These are phyloP conservation scores for Pythium rishiriense DNA, from an alignment of 352 stramenopile species.

Conservation along the genomic window DNA sequence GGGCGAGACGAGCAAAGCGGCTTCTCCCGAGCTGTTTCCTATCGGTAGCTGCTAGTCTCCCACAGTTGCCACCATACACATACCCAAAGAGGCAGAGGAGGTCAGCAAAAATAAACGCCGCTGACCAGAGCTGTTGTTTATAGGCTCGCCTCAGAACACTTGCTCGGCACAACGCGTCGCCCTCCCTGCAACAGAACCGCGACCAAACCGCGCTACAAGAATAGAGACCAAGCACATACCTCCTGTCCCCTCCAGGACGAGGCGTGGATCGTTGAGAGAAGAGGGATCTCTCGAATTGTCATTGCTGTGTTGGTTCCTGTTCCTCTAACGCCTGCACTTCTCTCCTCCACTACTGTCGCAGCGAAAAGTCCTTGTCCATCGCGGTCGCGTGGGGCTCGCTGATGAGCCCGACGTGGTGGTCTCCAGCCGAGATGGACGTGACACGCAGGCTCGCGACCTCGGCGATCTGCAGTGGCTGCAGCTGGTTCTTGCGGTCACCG, in stretches of 20 bases:
- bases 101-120: constrained; percentile 3
- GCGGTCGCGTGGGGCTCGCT: constrained; percentile 63
- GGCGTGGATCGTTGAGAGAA: too few relatives aligned
- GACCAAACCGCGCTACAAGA: background rate
- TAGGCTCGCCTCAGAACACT: constrained; percentile 1
- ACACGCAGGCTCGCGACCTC: constrained; percentile 61
- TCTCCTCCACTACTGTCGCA: constrained; percentile 43
- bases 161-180: background rate
- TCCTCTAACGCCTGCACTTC: background rate
- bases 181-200: background rate
- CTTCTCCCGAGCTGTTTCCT: background rate
- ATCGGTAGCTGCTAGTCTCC: too few relatives aligned
- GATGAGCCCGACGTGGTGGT: constrained; percentile 88
- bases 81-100: too few relatives aligned
- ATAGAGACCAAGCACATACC: background rate
- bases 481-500: constrained; percentile 85
- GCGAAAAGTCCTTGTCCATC: constrained; percentile 83
- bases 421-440: constrained; percentile 77
- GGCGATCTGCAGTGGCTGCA: constrained; percentile 83
- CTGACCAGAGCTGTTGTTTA: background rate
- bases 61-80: too few relatives aligned
- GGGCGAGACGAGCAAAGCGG: too few relatives aligned
- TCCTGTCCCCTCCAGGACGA: too few relatives aligned
- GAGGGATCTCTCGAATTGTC: too few relatives aligned
- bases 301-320: constrained; percentile 2